Conservation (phyloP, 1,139 yeast genomes). For the Yamadazyma songkhlaensis region DNA sequence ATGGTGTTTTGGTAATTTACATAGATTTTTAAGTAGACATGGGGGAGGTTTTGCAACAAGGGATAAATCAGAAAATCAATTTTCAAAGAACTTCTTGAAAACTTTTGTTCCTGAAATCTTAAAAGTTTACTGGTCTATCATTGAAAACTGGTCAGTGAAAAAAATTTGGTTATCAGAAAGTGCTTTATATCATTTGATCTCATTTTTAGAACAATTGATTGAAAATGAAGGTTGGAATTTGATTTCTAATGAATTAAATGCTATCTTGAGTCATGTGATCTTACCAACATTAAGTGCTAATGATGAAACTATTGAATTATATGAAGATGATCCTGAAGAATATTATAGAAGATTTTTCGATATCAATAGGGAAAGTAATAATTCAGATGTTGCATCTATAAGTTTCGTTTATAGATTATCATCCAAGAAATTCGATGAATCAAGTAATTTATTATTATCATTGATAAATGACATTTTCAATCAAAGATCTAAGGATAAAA, state of each 20-base stretch:
- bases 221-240: conserved; percentile 54
- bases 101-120: conserved; percentile 62
- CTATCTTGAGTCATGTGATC: conserved; percentile 56
- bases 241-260: conserved; percentile 55
- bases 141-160: conserved; percentile 57
- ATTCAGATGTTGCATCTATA: conserved; percentile 81
- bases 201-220: conserved; percentile 62
- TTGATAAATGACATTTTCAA: conserved; percentile 52
- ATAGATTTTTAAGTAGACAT: conserved; percentile 55
- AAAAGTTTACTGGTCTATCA: conserved; percentile 55
- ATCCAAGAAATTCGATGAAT: conserved; percentile 45
- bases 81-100: conserved; percentile 45
- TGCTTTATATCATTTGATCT: conserved; percentile 58
- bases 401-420: conserved; percentile 60
- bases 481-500: conserved; percentile 32
- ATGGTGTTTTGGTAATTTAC: conserved; percentile 72
- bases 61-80: conserved; percentile 32
- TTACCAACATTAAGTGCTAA: conserved; percentile 62
- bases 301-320: conserved; percentile 55
- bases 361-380: conserved; percentile 65
- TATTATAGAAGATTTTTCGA: conserved; percentile 69
- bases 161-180: conserved; percentile 61
- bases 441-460: conserved; percentile 39
- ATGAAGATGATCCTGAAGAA: conserved; percentile 73
- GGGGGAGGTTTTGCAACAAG: conserved; percentile 47